These are phyloP conservation scores for Platanthera zijinensis DNA, from an alignment of 106 monocot genomes.

Conservation along the genomic window DNA sequence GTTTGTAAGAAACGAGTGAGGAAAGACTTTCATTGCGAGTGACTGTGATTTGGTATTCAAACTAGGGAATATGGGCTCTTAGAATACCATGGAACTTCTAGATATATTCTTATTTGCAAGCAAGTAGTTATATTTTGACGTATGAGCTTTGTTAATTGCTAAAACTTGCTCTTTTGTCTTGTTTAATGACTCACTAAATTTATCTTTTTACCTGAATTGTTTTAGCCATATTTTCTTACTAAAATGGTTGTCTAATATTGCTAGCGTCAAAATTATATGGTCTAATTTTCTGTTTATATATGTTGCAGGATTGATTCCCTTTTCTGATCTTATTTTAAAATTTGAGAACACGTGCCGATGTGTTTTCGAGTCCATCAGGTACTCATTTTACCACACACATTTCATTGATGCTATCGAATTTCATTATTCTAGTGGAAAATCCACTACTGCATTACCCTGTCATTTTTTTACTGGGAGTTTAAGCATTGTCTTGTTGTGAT, in stretches of 20 bases:
- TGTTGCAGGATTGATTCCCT: constrained; percentile 56
- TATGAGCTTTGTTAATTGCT: neutral
- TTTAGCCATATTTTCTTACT: neutral
- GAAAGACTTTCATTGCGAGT: too few relatives aligned
- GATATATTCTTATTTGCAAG: neutral
- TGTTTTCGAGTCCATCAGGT: constrained; percentile 66
- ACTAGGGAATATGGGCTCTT: too few relatives aligned
- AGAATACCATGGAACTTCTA: neutral
- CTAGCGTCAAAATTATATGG: neutral
- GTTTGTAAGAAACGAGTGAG: too few relatives aligned
- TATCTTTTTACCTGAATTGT: neutral
- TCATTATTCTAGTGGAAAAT: neutral
- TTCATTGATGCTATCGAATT: neutral
- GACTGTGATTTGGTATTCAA: too few relatives aligned
- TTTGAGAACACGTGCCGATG: constrained; percentile 59
- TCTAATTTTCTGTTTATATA: neutral
- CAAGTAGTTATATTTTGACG: neutral
- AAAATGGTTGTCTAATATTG: neutral
- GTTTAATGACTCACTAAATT: neutral
- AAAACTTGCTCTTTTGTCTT: neutral
- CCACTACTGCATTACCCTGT: neutral
- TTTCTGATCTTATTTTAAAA: constrained; percentile 56
- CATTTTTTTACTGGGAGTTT: neutral
- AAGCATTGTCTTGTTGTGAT: neutral
- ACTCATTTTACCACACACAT: neutral